Evolutionary conservation across 495 filamentous ascomycete species (phyloP).

Genomic region (Podospora pseudocomata): DNA sequence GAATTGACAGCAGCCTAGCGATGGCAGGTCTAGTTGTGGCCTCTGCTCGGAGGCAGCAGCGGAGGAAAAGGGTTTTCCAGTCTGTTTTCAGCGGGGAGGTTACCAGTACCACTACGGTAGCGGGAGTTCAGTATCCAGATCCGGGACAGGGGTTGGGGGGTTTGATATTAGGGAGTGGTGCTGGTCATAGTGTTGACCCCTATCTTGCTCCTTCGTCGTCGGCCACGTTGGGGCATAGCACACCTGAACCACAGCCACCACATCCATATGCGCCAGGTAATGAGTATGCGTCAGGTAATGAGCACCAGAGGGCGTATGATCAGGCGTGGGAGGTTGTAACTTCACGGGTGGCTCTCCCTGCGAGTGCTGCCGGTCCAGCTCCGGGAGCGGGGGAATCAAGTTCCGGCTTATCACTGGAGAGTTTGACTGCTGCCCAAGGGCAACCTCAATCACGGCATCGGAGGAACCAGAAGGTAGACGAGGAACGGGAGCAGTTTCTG

Average conservation of each 20-base stretch:
- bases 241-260: constrained; percentile 4
- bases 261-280: constrained; percentile 28
- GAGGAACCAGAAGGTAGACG: constrained; percentile 11
- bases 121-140: not conserved
- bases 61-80: constrained; percentile 42
- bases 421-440: constrained; percentile 29
- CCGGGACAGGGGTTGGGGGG: not conserved
- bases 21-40: constrained; percentile 27
- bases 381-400: not conserved
- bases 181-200: not conserved
- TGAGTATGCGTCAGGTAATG: constrained; percentile 13
- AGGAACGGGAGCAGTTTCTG: constrained; percentile 37
- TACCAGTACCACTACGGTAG: not conserved
- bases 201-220: not conserved
- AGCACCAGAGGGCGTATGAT: constrained; percentile 61
- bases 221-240: not conserved
- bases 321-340: constrained; percentile 68
- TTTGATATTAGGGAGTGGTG: not conserved
- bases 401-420: not conserved
- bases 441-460: constrained; percentile 15
- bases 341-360: constrained; percentile 55
- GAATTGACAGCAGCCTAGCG: not conserved
- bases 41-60: constrained; percentile 40
- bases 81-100: constrained; percentile 43
- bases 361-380: constrained; percentile 26